Evolutionary conservation across 805 yeast genomes (phyloP).

Genomic region (Zygosaccharomyces pseudorouxii): DNA sequence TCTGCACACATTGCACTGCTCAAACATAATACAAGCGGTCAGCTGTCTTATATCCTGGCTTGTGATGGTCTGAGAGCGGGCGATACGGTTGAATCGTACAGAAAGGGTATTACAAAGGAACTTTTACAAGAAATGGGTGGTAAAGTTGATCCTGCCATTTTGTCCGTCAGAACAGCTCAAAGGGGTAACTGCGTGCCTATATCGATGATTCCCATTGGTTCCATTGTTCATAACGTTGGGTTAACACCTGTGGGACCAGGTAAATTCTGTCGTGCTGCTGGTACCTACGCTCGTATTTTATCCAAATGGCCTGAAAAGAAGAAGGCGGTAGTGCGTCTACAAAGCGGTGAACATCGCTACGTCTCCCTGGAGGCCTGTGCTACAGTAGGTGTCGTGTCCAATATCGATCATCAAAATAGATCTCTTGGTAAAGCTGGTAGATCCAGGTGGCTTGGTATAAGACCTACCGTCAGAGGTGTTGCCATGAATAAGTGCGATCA

Average conservation of each 20-base stretch:
- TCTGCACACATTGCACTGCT: slow-evolving; percentile 88
- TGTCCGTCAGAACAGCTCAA: slow-evolving; percentile 80
- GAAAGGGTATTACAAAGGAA: slow-evolving; percentile 78
- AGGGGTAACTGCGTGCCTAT: slow-evolving; percentile 94
- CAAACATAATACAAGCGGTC: slow-evolving; percentile 56
- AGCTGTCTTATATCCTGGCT: slow-evolving; percentile 78
- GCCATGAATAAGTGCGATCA: slow-evolving; percentile 98
- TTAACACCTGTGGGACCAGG: slow-evolving; percentile 72
- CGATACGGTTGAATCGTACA: slow-evolving; percentile 82
- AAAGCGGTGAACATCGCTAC: slow-evolving; percentile 91
- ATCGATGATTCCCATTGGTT: slow-evolving; percentile 90
- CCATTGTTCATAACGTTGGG: slow-evolving; percentile 84
- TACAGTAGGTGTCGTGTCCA: slow-evolving; percentile 88
- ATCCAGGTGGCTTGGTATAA: slow-evolving; percentile 82
- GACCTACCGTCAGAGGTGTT: slow-evolving; percentile 96
- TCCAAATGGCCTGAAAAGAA: slow-evolving; percentile 68
- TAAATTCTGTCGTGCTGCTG: slow-evolving; percentile 89
- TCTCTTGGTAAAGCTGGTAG: slow-evolving; percentile 97
- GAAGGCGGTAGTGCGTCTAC: slow-evolving; percentile 74
- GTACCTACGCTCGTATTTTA: slow-evolving; percentile 84
- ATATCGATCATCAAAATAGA: slow-evolving; percentile 84
- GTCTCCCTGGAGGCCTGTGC: slow-evolving; percentile 85
- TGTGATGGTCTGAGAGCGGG: slow-evolving; percentile 92
- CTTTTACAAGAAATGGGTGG: slow-evolving; percentile 84
- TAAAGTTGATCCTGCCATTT: slow-evolving; percentile 82